Evolutionary conservation across 345 rosid genomes (phyloP), one percentile per base, ranked within the genome.

Genomic region (Limnanthes douglasii): DNA sequence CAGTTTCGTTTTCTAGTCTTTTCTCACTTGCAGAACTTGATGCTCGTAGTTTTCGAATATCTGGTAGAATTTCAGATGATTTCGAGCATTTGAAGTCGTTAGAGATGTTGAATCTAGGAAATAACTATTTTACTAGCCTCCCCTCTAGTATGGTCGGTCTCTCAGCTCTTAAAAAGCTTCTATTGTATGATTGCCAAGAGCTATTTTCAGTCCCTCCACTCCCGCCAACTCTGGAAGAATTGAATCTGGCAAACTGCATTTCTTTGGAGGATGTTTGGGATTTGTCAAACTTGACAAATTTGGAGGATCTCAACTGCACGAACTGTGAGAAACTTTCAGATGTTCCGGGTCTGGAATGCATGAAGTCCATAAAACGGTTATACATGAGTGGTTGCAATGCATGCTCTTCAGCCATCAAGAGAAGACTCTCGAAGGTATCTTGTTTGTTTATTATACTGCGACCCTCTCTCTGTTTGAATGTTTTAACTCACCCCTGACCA

Each of bases 331-430:
- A n/a, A n/a, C n/a, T n/a, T n/a, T n/a, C n/a, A n/a, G n/a, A n/a
- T n/a, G n/a, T n/a, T n/a, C n/a, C n/a, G n/a, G n/a, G n/a, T n/a
- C n/a, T n/a, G n/a, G n/a, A n/a, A n/a, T n/a, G n/a, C n/a, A n/a
- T n/a, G n/a, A n/a, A n/a, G n/a, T n/a, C n/a, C n/a, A n/a, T n/a
- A n/a, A n/a, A n/a, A n/a, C n/a, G n/a, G n/a, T 34, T 45, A 21
- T 32, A 32, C 40, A n/a, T 45, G 49, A 8, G 39, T 33, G 49
- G 40, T 3, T 45, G n/a, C n/a, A n/a, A n/a, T n/a, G n/a, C n/a
- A n/a, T n/a, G n/a, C n/a, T n/a, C n/a, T n/a, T n/a, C n/a, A n/a
- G n/a, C n/a, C n/a, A n/a, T n/a, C n/a, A n/a, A n/a, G n/a, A n/a
- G n/a, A n/a, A n/a, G n/a, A n/a, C n/a, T n/a, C n/a, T n/a, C n/a